Conservation (phyloP, 2,329 filamentous ascomycete species). For the Paraconiothyrium brasiliense region DNA sequence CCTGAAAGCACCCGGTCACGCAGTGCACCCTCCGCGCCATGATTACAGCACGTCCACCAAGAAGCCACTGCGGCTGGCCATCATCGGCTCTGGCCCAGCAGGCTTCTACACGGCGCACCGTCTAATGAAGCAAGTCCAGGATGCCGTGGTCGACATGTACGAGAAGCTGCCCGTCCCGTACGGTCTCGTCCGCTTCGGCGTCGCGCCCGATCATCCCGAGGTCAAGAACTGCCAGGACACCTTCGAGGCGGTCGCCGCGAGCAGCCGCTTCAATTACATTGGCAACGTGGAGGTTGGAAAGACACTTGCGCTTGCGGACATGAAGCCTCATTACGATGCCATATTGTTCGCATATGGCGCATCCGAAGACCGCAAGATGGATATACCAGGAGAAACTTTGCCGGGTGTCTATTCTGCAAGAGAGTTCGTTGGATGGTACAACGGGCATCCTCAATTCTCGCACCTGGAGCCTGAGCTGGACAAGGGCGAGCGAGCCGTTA, state of each 20-base stretch:
- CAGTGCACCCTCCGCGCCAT: slow-evolving; percentile 20
- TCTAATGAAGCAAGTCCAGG: slow-evolving; percentile 77
- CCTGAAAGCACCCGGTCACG: slow-evolving; percentile 17
- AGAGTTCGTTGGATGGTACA: slow-evolving; percentile 98
- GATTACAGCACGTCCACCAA: slow-evolving; percentile 37
- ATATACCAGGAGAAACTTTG: slow-evolving; percentile 81
- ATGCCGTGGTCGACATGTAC: slow-evolving; percentile 90
- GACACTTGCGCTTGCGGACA: slow-evolving; percentile 70
- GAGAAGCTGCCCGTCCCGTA: slow-evolving; percentile 92
- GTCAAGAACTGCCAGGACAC: slow-evolving; percentile 99
- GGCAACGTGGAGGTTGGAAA: slow-evolving; percentile 86
- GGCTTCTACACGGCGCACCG: slow-evolving; percentile 95
- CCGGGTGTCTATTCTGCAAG: slow-evolving; percentile 83
- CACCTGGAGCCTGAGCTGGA: slow-evolving; percentile 77
- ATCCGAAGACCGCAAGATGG: slow-evolving; percentile 80
- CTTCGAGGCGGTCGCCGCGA: slow-evolving; percentile 86
- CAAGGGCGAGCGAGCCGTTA: slow-evolving; percentile 79
- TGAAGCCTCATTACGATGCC: slow-evolving; percentile 88
- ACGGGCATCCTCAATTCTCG: slow-evolving; percentile 86
- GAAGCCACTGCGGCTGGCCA: slow-evolving; percentile 77
- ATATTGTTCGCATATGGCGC: slow-evolving; percentile 94
- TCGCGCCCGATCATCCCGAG: slow-evolving; percentile 98
- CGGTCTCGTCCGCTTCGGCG: slow-evolving; percentile 90
- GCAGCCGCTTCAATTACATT: slow-evolving; percentile 85
- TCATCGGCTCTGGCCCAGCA: slow-evolving; percentile 92